Base-by-base conservation (phyloP, 106 monocot genomes). In the Dactylorhiza incarnata region DNA sequence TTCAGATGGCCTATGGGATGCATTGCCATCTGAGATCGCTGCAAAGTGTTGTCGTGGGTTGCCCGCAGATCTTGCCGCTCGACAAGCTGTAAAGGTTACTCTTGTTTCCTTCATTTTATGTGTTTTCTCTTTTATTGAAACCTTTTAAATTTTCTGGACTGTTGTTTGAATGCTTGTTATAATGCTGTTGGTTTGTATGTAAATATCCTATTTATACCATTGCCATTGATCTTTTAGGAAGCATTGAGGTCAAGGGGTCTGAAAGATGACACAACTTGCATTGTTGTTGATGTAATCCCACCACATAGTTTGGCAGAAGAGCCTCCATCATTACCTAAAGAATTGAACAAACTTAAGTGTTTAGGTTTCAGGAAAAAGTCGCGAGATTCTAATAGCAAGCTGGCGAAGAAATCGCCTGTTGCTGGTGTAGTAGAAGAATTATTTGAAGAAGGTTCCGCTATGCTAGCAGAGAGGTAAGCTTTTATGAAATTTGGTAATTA, bases 371-470 rank as follows among this genome's bases (percentile, higher is more conserved):
- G 86, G 84, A 94, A 88, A 72, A 80, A 48, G 67, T 69, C 83
- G 5, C 79, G 81, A 73, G 83, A 90, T 65, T 82, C 86, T 78
- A 68, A 83, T 59, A 87, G 77, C 63, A 94, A 94, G 53, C 79
- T 92, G 23, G 79, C 89, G 15, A 94, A 88, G 75, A 91, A 86
- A 58, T 73, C 87, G 22, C 84, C 89, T 87, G 82, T 87, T 45
- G 81, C 84, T 24, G 85, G 89, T 73, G 85, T 88, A 22, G 94
- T 99, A 3, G 99, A 99, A 75, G 99, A 99, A 74, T 66, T 99
- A 76, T 99, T 99, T 80, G 99, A 99, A 84, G 99, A 99, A 94
- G 99, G 99, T 81, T 99, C 99, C 44, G 99, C 99, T 17, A 99
- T 94, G 91, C 88, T 99, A 45, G 82, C 99, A 16, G 99, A 99